Evolutionary conservation across 331 rosid genomes (phyloP).

Genomic region (Quercus tomentella): DNA sequence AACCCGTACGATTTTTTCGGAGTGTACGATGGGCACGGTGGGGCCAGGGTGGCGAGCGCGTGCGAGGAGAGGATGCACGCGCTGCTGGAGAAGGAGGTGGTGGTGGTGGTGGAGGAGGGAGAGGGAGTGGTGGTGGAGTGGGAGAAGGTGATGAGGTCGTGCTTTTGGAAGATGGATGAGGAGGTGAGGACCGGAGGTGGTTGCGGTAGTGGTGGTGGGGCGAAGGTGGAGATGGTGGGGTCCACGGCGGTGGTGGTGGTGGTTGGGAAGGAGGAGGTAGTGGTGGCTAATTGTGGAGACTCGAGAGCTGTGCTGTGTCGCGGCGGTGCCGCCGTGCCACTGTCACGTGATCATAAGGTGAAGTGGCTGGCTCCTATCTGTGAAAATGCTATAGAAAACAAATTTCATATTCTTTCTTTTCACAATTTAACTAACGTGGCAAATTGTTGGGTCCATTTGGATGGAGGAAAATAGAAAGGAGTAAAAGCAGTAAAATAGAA

Average conservation of each 20-base stretch:
- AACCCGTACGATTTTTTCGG: constrained; percentile 35
- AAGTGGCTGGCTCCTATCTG: neutral
- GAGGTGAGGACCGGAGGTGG: constrained; percentile 22
- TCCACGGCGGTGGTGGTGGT: constrained; percentile 55
- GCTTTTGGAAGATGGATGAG: constrained; percentile 60
- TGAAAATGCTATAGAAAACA: too few species aligned
- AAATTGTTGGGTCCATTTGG: too few species aligned
- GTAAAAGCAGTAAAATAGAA: too few species aligned
- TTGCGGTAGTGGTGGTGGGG: neutral
- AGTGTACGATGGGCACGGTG: constrained; percentile 67
- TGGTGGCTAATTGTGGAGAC: constrained; percentile 64
- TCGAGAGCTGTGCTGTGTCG: constrained; percentile 57
- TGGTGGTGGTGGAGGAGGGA: constrained; percentile 1
- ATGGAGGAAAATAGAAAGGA: accelerated
- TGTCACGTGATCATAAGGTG: constrained; percentile 66
- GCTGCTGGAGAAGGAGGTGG: constrained; percentile 44
- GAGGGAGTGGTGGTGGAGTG: constrained; percentile 41
- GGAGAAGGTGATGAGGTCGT: constrained; percentile 34
- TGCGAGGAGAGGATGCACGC: constrained; percentile 58
- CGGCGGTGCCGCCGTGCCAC: constrained; percentile 44
- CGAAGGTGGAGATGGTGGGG: neutral
- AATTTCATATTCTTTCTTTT: too few species aligned
- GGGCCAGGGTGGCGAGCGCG: constrained; percentile 45
- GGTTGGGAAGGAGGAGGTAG: constrained; percentile 38
- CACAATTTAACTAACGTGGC: too few species aligned